Evolutionary conservation across 176 grass and related monocot genomes (phyloP).

Genomic region (Lolium multiflorum): DNA sequence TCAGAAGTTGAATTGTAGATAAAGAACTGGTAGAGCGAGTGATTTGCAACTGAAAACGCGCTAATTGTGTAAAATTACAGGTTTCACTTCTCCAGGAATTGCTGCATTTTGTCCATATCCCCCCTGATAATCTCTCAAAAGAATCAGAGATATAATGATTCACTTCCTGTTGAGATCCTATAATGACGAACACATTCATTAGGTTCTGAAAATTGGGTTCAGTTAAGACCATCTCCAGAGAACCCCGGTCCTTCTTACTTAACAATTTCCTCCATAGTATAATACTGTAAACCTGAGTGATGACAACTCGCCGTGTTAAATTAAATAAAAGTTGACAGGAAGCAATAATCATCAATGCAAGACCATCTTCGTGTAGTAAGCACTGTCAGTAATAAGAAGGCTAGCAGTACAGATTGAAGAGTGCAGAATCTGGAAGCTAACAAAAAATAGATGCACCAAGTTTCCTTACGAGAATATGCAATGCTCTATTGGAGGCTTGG

Average conservation of each 20-base stretch:
- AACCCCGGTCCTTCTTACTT: too few relatives aligned
- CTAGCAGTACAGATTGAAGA: background rate
- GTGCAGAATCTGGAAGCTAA: background rate
- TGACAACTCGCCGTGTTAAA: too few relatives aligned
- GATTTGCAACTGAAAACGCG: background rate
- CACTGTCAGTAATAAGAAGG: background rate
- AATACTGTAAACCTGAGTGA: too few relatives aligned
- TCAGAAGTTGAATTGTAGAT: too few relatives aligned
- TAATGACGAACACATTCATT: conserved; percentile 62
- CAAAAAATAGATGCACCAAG: background rate
- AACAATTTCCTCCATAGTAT: too few relatives aligned
- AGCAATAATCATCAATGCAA: conserved; percentile 23
- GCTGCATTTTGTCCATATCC: conserved; percentile 45
- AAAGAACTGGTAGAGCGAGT: background rate
- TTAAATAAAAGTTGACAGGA: background rate
- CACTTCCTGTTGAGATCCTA: conserved; percentile 43
- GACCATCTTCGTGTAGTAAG: background rate
- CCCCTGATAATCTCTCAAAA: conserved; percentile 55
- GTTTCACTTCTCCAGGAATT: conserved; percentile 52
- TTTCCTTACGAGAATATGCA: background rate
- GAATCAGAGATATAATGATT: conserved; percentile 21
- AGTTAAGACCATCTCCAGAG: too few relatives aligned
- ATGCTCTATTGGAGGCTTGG: background rate
- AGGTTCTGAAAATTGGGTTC: too few relatives aligned
- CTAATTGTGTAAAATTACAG: conserved; percentile 50